A percentile compares a stretch with the other conserved stretches of the same genome.
Conservation (phyloP, 352 stramenopile genomes). For the Phytophthora boehmeriae region DNA sequence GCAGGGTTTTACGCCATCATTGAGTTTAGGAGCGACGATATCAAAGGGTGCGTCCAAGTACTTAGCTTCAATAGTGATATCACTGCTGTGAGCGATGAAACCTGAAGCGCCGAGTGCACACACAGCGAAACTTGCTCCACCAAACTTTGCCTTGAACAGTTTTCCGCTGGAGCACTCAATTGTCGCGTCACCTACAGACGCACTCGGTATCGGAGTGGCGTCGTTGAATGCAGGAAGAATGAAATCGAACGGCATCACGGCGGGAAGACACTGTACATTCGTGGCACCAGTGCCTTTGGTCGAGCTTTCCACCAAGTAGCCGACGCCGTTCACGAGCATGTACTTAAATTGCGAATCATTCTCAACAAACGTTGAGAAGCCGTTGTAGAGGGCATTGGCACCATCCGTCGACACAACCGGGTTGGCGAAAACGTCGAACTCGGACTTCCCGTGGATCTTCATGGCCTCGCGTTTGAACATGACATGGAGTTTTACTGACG, state of each 20-base stretch:
- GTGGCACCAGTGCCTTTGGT: constrained; percentile 3
- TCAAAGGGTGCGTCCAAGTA: constrained; percentile 23
- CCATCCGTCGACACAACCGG: constrained; percentile 20
- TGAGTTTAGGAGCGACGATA: constrained; percentile 12
- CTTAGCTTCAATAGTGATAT: constrained; percentile 37
- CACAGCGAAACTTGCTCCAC: constrained; percentile 29
- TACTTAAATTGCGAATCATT: constrained; percentile 22
- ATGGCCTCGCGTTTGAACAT: constrained; percentile 35
- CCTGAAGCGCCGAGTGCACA: constrained; percentile 28
- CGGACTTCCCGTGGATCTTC: constrained; percentile 27
- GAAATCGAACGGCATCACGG: constrained; percentile 28
- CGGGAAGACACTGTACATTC: constrained; percentile 27
- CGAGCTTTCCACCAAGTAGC: constrained; percentile 21
- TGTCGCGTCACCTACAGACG: constrained; percentile 10
- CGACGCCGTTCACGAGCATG: constrained; percentile 27
- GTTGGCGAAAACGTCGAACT: constrained; percentile 36
- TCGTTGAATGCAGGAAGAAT: constrained; percentile 35
- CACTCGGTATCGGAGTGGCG: constrained; percentile 25
- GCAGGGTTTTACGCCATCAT: constrained; percentile 8
- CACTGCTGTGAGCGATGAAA: constrained; percentile 38
- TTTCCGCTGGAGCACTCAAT: constrained; percentile 34
- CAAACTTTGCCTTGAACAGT: constrained; percentile 44
- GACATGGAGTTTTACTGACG: constrained; percentile 35
- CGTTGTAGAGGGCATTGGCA: constrained; percentile 28
- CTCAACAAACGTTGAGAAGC: constrained; percentile 25